Evolutionary conservation across 768 basidiomycete species (phyloP), one percentile per base, ranked within the genome.

Genomic region (Mycena floridula): DNA sequence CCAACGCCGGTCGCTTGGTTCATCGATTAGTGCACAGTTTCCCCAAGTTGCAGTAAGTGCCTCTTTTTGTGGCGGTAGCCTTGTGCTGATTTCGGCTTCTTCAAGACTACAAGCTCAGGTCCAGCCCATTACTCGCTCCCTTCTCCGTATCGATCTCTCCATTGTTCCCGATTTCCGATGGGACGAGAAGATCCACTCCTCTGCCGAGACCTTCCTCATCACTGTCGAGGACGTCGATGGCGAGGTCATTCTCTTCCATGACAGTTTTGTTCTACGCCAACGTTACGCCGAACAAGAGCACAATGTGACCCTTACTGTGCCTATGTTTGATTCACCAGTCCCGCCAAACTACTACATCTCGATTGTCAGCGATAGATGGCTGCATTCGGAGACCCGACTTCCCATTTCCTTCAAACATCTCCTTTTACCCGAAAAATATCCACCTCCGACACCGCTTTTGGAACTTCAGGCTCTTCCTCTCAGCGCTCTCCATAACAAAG

Each of bases 311-410:
- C 76, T 99, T 50, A 96, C 90, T 0, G 90, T 97, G 2, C 92
- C 93, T 0, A 95, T 99, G 80, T 90, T 86, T 55, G 95, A 98
- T 56, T n/a, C n/a, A n/a, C 95, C 96, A 0, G 85, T 96, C 12
- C 95, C 96, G 16, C 96, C 96, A 1, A 98, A 98, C 62, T 98
- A 98, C 69, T 98, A 91, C 63, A 92, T 99, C 58, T 91, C 89
- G 6, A 70, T 98, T 45, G 78, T 95, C 48, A 95, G 94, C 3
- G 95, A 99, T 59, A 79, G 90, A 25, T 99, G 96, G 95, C 56
- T 97, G 27, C 94, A 98, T 53, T 79, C 93, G 2, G 93, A 97
- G 65, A 98, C 94, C 1, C 81, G 91, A 9, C 70, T 98, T 0
- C 94, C 96, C 0, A 88, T 98, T 41, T 94, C 91, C 1, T 98